Percentiles rank a stretch among this genome's conserved stretches.
These are phyloP conservation scores for Globisporangium irregulare DNA, from an alignment of 352 stramenopile genomes.

Conservation along the genomic window DNA sequence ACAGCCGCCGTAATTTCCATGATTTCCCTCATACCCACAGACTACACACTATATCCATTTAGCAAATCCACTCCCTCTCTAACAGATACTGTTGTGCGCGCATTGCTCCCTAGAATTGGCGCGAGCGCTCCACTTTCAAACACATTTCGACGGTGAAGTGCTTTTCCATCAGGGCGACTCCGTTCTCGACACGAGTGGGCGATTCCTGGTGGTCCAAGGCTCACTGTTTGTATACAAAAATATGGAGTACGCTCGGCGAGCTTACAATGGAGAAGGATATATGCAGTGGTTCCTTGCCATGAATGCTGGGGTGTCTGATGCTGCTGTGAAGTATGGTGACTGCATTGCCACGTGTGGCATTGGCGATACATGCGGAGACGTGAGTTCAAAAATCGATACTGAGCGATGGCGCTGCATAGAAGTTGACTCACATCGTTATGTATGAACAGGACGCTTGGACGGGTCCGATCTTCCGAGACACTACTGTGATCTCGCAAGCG, in stretches of 20 bases:
- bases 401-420: not conserved
- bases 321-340: constrained; percentile 31
- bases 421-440: not conserved
- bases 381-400: constrained; percentile 17
- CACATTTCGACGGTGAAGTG: constrained; percentile 39
- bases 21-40: too few species aligned
- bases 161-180: constrained; percentile 38
- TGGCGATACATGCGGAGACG: constrained; percentile 39
- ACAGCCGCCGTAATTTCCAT: too few species aligned
- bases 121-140: constrained; percentile 29
- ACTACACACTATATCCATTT: not conserved
- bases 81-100: not conserved
- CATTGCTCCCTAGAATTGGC: constrained; percentile 26
- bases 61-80: too few species aligned
- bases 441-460: constrained; percentile 1
- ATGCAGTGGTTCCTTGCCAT: constrained; percentile 23
- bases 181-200: constrained; percentile 33
- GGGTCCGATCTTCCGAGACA: constrained; percentile 30
- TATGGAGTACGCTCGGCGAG: constrained; percentile 15
- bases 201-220: constrained; percentile 40
- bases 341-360: constrained; percentile 33
- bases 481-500: constrained; percentile 37
- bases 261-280: constrained; percentile 30
- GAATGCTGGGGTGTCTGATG: constrained; percentile 4
- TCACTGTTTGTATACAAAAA: constrained; percentile 45